These are phyloP conservation scores for Cladosporium sp. DNA, from an alignment of 2,329 filamentous ascomycete genomes.

Conservation along the genomic window DNA sequence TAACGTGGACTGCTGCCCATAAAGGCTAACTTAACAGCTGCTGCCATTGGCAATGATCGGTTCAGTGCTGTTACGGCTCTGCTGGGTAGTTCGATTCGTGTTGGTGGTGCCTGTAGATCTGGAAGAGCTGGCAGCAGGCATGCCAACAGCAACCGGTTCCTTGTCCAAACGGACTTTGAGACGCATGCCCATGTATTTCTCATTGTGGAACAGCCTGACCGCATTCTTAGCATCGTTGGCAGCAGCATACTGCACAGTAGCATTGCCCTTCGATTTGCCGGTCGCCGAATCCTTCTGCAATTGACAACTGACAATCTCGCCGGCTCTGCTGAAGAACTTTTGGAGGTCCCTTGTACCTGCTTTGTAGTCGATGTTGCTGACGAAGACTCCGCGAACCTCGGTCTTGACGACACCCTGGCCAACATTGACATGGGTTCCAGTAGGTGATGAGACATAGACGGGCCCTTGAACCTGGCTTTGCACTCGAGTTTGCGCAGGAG, in stretches of 20 bases:
- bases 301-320: constrained; percentile 28
- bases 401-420: constrained; percentile 27
- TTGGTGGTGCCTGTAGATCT: background rate
- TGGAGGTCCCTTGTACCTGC: constrained; percentile 30
- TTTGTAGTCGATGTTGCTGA: constrained; percentile 32
- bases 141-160: constrained; percentile 25
- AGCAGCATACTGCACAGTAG: constrained; percentile 29
- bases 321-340: constrained; percentile 29
- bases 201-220: constrained; percentile 29
- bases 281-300: constrained; percentile 25
- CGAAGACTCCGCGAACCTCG: constrained; percentile 34
- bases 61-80: constrained; percentile 13
- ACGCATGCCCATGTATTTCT: constrained; percentile 27
- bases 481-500: background rate
- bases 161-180: constrained; percentile 32
- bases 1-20: background rate
- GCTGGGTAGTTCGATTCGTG: background rate
- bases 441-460: constrained; percentile 24
- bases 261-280: constrained; percentile 33
- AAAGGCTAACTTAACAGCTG: background rate
- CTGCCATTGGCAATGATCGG: constrained; percentile 30
- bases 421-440: constrained; percentile 31
- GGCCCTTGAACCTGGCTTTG: background rate
- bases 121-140: background rate
- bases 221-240: constrained; percentile 30